Base-by-base conservation (phyloP, 2,329 filamentous ascomycete species). In the Neopestalotiopsis sp. region DNA sequence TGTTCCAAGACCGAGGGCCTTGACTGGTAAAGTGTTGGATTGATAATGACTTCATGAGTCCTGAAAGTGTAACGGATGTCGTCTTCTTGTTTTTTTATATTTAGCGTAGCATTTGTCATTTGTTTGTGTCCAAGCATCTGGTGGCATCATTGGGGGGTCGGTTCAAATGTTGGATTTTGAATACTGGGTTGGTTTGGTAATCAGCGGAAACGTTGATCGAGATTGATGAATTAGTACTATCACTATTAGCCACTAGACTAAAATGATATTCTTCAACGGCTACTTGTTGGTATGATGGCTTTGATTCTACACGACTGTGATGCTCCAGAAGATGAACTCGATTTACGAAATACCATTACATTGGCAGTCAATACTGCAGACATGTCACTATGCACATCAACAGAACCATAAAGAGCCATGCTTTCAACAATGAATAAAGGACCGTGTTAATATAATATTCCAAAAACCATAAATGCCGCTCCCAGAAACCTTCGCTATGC, bases 1-100 rank as follows among this genome's bases (percentile, higher is more conserved):
- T 64, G 61, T 24, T 64, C 28, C n/a, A 64, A 45, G 61, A 64
- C 20, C n/a, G 40, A 64, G 40, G 61, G 40, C 24, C 61, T 64
- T 49, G 61, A 24, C 24, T 64, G 61, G 61, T 64, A 49, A 53
- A 53, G 17, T 6, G 13, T 17, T 7, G 10, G 40, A 17, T 28
- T 28, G 12, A 45, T 17, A 12, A n/a, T 7, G 17, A 53, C 45
- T 9, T n/a, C 17, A 53, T 9, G 20, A n/a, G 45, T 53, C 17
- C 6, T 53, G 17, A 53, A 13, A 9, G 20, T 53, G 17, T 38
- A 38, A 38, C 24, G 10, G 34, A 14, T 53, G 45, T 20, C 45
- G 45, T 53, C 17, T 53, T n/a, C 7, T 53, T 53, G 14, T n/a
- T 53, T 53, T 6, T 53, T 53, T n/a, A 12, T n/a, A 14, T 53